Conservation (phyloP, 345 rosid genomes). For the Litchi chinensis region DNA sequence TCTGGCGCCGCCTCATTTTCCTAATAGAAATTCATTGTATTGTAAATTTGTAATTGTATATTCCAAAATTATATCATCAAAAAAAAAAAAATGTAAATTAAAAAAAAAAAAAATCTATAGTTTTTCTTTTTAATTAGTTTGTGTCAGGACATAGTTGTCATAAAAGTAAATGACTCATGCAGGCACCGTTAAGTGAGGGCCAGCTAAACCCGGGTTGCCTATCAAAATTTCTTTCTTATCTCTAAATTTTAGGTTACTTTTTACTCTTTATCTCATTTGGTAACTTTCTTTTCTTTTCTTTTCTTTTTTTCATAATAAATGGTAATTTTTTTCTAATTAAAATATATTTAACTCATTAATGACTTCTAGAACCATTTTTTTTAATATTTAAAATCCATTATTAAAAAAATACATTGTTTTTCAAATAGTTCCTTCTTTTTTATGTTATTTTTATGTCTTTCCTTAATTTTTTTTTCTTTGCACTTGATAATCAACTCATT, state of each 20-base stretch:
- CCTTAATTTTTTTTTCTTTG: too few relatives aligned
- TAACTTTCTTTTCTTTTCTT: neutral
- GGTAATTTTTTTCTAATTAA: too few relatives aligned
- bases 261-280: neutral
- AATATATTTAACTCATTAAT: too few relatives aligned
- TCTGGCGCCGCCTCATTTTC: neutral
- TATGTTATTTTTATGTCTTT: too few relatives aligned
- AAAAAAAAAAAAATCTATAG: too few relatives aligned
- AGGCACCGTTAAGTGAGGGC: neutral
- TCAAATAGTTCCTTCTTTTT: too few relatives aligned
- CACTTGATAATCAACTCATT: too few relatives aligned
- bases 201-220: conserved; percentile 5
- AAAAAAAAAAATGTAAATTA: neutral
- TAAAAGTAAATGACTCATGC: neutral
- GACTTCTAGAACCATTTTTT: too few relatives aligned
- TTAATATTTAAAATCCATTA: too few relatives aligned
- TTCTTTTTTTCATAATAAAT: neutral
- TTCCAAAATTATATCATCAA: neutral
- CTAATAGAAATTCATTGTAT: too few relatives aligned
- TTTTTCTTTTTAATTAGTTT: neutral
- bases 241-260: neutral
- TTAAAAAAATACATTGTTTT: too few relatives aligned
- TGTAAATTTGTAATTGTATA: too few relatives aligned
- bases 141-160: conserved; percentile 1
- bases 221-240: neutral